Base-by-base conservation (phyloP, 1,284 basidiomycete species). In the Austropuccinia psidii region DNA sequence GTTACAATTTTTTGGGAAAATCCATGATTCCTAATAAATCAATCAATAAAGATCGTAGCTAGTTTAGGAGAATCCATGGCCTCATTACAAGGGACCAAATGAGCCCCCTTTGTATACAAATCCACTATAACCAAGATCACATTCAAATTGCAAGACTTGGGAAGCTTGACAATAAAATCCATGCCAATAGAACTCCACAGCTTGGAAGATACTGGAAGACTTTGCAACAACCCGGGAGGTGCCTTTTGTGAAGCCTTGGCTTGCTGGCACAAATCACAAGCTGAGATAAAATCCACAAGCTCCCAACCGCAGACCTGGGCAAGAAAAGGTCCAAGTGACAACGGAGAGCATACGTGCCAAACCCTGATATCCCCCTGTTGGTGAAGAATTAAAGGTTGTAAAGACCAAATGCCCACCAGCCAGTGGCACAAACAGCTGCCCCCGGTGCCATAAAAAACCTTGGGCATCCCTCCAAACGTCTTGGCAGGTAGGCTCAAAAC, bases 11-110 rank as follows among this genome's bases (percentile, higher is more conserved):
- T 68, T 13, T 68, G 50, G 8, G 52, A 52, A 4, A 68, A 57
- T 6, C 50, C 31, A 37, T 66, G 64, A 19, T 49, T 37, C 15
- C 35, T 4, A 19, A 41, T 11, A 43, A 68, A 55, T 4, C 60
- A 11, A 17, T 64, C 60, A 24, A 47, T 17, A 29, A 68, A 68
- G 24, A 21, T 4, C 27, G 13, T 15, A 4, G 49, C 29, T 24
- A 68, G 50, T 27, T 55, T 7, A 33, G 33, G n/a, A 6, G 52
- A 24, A 55, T 7, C 19, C 50, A 50, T 33, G 33, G 50, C 8
- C 27, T 57, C 66, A 37, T 57, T 68, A 19, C 31, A 50, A 39
- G 66, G 52, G n/a, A 68, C 41, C 2, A 68, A 41, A 68, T 68
- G 52, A 3, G 45, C 24, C 31, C 50, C 66, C 24, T 68, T 68